phyloP scores from a whole-genome alignment of 2,329 filamentous ascomycete genomes.

The Colletotrichum agaves region DNA sequence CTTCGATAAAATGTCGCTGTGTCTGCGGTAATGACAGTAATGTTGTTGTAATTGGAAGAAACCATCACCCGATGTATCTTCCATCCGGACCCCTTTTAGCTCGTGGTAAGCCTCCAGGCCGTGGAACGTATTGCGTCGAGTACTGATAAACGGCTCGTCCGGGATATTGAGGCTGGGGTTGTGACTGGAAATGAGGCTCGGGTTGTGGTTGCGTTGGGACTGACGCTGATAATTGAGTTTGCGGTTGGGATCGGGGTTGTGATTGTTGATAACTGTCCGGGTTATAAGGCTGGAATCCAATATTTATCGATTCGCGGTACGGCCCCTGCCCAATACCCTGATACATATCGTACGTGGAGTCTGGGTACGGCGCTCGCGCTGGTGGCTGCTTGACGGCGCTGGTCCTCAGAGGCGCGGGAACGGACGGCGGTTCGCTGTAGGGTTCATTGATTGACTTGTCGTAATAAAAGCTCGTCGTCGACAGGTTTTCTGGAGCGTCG shows the following conservation, averaged over 20 bases:
- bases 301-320: constrained; percentile 31
- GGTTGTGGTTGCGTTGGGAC: background rate
- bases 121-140: background rate
- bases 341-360: constrained; percentile 26
- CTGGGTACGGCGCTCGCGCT: constrained; percentile 10
- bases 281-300: constrained; percentile 29
- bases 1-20: constrained; percentile 1
- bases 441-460: constrained; percentile 26
- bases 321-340: constrained; percentile 26
- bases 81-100: constrained; percentile 33
- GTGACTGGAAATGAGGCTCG: constrained; percentile 1
- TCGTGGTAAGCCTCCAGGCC: constrained; percentile 26
- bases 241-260: background rate
- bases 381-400: background rate
- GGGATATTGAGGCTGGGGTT: background rate
- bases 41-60: background rate
- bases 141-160: background rate
- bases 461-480: constrained; percentile 27
- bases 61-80: constrained; percentile 16
- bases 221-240: background rate
- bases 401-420: constrained; percentile 13
- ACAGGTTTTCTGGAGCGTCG: background rate
- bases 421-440: background rate
- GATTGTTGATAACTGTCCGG: constrained; percentile 9
- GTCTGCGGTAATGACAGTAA: constrained; percentile 8